Conservation (phyloP, 495 filamentous ascomycete species). For the Bacidia rubella region DNA sequence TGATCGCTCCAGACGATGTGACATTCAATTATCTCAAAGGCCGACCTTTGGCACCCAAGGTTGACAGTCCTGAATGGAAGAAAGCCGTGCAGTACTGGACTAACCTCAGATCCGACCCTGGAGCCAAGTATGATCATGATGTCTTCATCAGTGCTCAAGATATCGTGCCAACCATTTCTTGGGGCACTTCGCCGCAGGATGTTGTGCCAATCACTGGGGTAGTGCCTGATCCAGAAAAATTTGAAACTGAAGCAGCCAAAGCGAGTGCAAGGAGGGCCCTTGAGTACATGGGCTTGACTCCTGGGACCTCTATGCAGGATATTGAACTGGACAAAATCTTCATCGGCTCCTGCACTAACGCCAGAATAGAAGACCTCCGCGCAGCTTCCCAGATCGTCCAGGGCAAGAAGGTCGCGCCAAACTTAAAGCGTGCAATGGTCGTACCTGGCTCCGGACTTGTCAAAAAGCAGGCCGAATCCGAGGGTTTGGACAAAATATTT, state of each 20-base stretch:
- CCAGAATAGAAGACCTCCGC: conserved; percentile 89
- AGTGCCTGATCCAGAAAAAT: conserved; percentile 81
- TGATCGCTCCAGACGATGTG: conserved; percentile 88
- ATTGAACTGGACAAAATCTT: conserved; percentile 89
- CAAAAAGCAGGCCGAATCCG: conserved; percentile 81
- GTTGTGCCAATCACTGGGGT: conserved; percentile 83
- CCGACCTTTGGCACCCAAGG: conserved; percentile 72
- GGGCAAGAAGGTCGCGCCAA: conserved; percentile 70
- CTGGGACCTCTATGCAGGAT: conserved; percentile 83
- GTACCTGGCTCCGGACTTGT: conserved; percentile 92
- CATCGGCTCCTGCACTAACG: conserved; percentile 96
- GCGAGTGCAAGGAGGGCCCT: conserved; percentile 64
- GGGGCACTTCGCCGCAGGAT: conserved; percentile 95
- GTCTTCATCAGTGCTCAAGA: conserved; percentile 83
- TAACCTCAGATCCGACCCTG: conserved; percentile 68
- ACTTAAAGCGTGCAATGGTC: conserved; percentile 88
- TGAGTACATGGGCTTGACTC: conserved; percentile 86
- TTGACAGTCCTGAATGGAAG: conserved; percentile 77
- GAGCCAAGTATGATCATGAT: conserved; percentile 74
- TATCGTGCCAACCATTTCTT: conserved; percentile 84
- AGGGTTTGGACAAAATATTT: conserved; percentile 90
- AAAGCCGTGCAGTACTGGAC: conserved; percentile 82
- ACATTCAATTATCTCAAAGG: conserved; percentile 93
- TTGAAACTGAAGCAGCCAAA: conserved; percentile 64
- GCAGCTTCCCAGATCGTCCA: conserved; percentile 74